Base-by-base conservation (phyloP, 1,284 basidiomycete species). In the Dichomitus squalens region DNA sequence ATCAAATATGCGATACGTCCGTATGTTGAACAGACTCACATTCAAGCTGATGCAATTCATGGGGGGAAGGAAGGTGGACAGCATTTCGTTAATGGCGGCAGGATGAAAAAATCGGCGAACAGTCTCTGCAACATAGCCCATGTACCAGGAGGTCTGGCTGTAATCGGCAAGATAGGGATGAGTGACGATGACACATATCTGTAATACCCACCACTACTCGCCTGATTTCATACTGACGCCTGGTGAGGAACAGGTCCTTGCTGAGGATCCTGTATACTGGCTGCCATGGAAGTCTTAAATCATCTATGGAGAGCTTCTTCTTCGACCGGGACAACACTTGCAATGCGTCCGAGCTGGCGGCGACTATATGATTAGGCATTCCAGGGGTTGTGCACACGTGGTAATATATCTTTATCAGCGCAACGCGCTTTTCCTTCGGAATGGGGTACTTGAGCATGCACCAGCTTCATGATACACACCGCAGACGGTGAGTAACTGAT, bases 51-150 rank as follows among this genome's bases (percentile, higher is more conserved):
- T 86, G 33, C 88, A 89, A 67, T 95, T 90, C 60, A 96, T 80
- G 58, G 78, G 76, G 7, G 90, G 93, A 23, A 95, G 75, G 68
- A 95, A 92, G 7, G 83, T 86, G 29, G 85, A 79, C 25, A 99
- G 86, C 93, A 99, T 98, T 63, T 93, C 91, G 64, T 92, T 87
- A 46, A 92, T 90, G 49, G 94, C 92, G 51, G 87, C 84, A 8
- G 95, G 92, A 65, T 95, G 89, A 75, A 96, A 98, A 81, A 98
- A 98, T 43, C 92, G 81, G 64, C 92, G 88, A 38, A 86, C 83
- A 64, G 82, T 83, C 64, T 94, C 90, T 34, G 94, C 92, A 59
- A 98, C 82, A 69, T 91, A 93, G 25, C 94, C 89, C 79, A 95
- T 89, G 60, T 84, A 90, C 78, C 85, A 90, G n/a, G 89, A 84